These are phyloP conservation scores for Clitocybe nebularis DNA, from an alignment of 1,284 basidiomycete genomes.

Conservation along the genomic window DNA sequence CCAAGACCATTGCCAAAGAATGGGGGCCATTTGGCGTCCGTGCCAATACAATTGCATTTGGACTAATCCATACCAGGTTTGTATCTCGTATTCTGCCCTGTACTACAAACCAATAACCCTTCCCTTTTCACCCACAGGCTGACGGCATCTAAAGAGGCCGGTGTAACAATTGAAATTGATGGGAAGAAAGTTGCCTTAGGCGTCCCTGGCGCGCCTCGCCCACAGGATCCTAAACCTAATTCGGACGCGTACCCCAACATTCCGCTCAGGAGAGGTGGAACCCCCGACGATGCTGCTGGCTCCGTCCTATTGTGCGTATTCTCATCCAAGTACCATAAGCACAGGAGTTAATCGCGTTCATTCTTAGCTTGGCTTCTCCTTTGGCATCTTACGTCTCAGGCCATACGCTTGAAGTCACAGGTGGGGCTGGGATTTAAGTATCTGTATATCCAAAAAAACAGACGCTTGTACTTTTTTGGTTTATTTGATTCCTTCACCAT, in stretches of 20 bases:
- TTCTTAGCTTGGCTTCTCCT: slow-evolving; percentile 65
- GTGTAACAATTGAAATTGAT: slow-evolving; percentile 73
- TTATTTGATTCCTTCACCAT: no score
- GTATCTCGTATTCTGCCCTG: slow-evolving; percentile 14
- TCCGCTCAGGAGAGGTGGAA: slow-evolving; percentile 73
- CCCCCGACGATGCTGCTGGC: slow-evolving; percentile 74
- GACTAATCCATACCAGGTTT: slow-evolving; percentile 69
- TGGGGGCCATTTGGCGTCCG: slow-evolving; percentile 83
- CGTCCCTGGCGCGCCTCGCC: slow-evolving; percentile 54
- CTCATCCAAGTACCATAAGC: slow-evolving; percentile 10
- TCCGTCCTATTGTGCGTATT: slow-evolving; percentile 65
- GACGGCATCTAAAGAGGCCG: slow-evolving; percentile 73
- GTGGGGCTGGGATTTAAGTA: slow-evolving; percentile 63
- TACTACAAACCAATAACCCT: no score
- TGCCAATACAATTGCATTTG: slow-evolving; percentile 79
- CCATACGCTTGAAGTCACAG: slow-evolving; percentile 80
- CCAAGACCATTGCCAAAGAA: slow-evolving; percentile 85
- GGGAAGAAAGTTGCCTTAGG: slow-evolving; percentile 84
- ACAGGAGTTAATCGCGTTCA: no score
- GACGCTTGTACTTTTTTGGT: no score
- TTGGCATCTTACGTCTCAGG: slow-evolving; percentile 79
- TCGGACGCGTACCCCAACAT: slow-evolving; percentile 49
- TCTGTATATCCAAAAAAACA: no score
- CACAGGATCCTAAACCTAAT: slow-evolving; percentile 25
- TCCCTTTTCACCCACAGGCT: no score